Base-by-base conservation (phyloP, 352 stramenopile species). In the Pythium brachiatum region DNA sequence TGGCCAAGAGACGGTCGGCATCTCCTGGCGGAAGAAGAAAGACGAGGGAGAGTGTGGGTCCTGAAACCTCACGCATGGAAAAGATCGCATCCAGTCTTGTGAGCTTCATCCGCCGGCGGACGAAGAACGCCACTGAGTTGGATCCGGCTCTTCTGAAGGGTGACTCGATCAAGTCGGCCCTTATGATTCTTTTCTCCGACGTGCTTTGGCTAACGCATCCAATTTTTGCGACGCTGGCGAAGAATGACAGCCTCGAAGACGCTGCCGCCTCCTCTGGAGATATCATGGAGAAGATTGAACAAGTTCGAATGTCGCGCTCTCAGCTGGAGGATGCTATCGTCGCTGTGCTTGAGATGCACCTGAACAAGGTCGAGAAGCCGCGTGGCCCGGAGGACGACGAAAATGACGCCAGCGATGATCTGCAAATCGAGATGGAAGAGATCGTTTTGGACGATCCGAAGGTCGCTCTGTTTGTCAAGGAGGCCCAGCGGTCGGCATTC, bases 171-270 rank as follows among this genome's bases (percentile, higher is more conserved):
- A 90, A 83, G 65, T 76, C 80, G 36, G 68, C 76, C 13, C 36
- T 94, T 34, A 79, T 73, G 44, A 79, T 92, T 52, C 62, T 96
- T 39, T 90, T 91, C 61, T 77, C 72, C 3, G 83, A 94, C 38
- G 52, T 96, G 4, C 64, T 96, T 16, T 96, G 87, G 87, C 66
- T 76, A n/a, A 87, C 78, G 20, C 63, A 36, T 18, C 78, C 82
- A 26, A 60, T 96, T 0, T 94, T 96, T 25, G 51, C 78, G 48
- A 73, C 46, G 15, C n/a, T 64, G 6, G 66, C 48, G 54, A 73
- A 39, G 13, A 57, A 61, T 8, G 70, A 71, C 18, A 41, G 48
- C 13, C 62, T 75, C 53, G 66, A 36, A 18, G 32, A 58, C 55
- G 31, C 3, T 29, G 29, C 26, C 56, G 63, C 44, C 21, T n/a